These are phyloP conservation scores for Aspergillus egyptiacus DNA, from an alignment of 495 filamentous ascomycete species.

Conservation along the genomic window DNA sequence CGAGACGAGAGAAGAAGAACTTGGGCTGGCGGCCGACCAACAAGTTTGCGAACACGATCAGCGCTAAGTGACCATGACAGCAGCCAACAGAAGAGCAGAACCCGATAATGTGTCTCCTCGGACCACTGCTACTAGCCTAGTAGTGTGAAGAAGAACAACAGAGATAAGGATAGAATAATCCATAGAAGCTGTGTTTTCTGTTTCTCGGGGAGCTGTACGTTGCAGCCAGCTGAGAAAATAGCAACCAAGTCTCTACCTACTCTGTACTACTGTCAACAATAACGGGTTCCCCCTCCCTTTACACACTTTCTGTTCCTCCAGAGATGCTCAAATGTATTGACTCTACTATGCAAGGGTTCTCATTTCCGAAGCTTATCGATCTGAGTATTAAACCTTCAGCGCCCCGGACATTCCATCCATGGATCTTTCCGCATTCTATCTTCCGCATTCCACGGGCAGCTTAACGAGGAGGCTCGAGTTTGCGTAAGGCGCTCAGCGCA, in stretches of 20 bases:
- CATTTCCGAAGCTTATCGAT: slow-evolving; percentile 4
- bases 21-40: slow-evolving; percentile 26
- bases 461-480: background rate
- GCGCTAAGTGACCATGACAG: slow-evolving; percentile 8
- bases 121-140: too few relatives aligned
- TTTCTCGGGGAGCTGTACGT: slow-evolving; percentile 3
- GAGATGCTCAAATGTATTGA: background rate
- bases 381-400: background rate
- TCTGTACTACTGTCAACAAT: slow-evolving; percentile 3
- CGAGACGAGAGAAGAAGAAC: slow-evolving; percentile 3
- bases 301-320: background rate
- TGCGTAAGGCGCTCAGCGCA: too few relatives aligned
- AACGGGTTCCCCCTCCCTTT: background rate
- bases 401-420: background rate
- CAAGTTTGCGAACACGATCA: slow-evolving; percentile 28
- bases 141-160: too few relatives aligned
- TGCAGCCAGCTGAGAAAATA: background rate
- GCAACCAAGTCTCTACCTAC: too few relatives aligned
- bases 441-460: background rate
- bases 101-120: too few relatives aligned
- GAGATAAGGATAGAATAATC: too few relatives aligned
- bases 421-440: too few relatives aligned
- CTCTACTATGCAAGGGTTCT: background rate
- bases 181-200: slow-evolving; percentile 4
- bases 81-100: background rate